A percentile compares a stretch with the other conserved stretches of the same genome.
Evolutionary conservation across 805 yeast species (phyloP).

Genomic region (Torulaspora maleeae): DNA sequence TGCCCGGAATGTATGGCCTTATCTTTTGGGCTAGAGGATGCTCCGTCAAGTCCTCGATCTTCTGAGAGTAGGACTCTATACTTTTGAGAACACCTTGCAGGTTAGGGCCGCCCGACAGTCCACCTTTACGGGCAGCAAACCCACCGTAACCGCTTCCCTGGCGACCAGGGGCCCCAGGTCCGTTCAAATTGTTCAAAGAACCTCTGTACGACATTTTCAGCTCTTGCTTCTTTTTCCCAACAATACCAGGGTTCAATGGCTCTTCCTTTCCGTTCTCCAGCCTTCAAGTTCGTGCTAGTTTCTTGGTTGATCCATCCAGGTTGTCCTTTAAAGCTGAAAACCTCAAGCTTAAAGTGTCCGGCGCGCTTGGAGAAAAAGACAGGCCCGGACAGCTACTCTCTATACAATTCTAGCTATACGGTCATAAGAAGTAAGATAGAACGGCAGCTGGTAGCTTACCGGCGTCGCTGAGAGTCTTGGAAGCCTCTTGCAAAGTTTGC

Average conservation of each 20-base stretch:
- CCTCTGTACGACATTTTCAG: conserved; percentile 26
- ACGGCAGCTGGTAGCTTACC: conserved; percentile 52
- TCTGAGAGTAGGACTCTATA: conserved; percentile 48
- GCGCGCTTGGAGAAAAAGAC: background rate
- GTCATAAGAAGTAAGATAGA: conserved; percentile 47
- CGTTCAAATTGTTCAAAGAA: conserved; percentile 17
- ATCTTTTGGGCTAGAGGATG: conserved; percentile 43
- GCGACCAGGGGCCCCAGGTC: conserved; percentile 16
- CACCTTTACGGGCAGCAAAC: conserved; percentile 4
- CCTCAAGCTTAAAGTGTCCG: background rate
- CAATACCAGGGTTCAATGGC: conserved; percentile 1
- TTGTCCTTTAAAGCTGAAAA: conserved; percentile 1
- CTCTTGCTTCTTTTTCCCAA: background rate
- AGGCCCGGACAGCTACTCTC: conserved; percentile 1
- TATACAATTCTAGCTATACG: conserved; percentile 13
- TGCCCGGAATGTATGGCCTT: conserved; percentile 75
- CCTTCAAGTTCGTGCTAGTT: background rate
- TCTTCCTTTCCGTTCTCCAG: background rate
- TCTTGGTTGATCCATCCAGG: background rate
- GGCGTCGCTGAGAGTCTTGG: conserved; percentile 47
- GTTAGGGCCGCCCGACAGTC: conserved; percentile 1
- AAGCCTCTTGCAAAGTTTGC: conserved; percentile 51
- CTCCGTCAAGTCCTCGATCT: conserved; percentile 52
- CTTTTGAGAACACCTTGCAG: background rate
- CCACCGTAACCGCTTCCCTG: conserved; percentile 13